Evolutionary conservation across 495 filamentous ascomycete species (phyloP).

Genomic region (Elaphomyces granulatus): DNA sequence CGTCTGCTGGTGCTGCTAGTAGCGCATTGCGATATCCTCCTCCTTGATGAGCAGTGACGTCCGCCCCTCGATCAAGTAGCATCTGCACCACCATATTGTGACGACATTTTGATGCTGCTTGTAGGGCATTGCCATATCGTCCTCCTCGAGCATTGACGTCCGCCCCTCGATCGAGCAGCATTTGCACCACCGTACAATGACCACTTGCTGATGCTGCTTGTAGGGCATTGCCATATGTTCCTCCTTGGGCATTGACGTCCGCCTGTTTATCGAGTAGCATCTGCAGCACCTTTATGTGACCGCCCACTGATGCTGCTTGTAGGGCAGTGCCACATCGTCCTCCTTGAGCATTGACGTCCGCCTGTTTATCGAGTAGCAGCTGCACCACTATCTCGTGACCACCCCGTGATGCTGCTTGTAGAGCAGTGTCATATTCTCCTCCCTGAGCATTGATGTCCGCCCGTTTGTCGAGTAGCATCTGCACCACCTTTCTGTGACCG

Average conservation of each 20-base stretch:
- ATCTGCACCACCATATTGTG: background rate
- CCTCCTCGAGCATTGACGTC: slow-evolving; percentile 2
- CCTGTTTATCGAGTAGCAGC: slow-evolving; percentile 3
- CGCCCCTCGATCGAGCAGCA: slow-evolving; percentile 4
- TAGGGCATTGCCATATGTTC: slow-evolving; percentile 6
- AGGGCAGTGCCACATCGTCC: slow-evolving; percentile 5
- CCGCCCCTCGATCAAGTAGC: background rate
- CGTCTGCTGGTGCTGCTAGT: slow-evolving; percentile 28
- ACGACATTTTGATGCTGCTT: background rate
- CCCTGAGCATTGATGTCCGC: slow-evolving; percentile 3
- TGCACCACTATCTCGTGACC: slow-evolving; percentile 3
- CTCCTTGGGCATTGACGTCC: slow-evolving; percentile 1
- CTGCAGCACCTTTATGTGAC: slow-evolving; percentile 3
- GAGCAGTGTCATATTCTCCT: slow-evolving; percentile 5
- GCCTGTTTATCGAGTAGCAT: slow-evolving; percentile 5
- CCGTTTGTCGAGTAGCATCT: slow-evolving; percentile 4
- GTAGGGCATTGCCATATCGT: background rate
- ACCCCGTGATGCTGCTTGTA: slow-evolving; percentile 1
- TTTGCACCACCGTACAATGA: slow-evolving; percentile 3
- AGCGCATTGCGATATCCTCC: slow-evolving; percentile 2
- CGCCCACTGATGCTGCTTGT: background rate
- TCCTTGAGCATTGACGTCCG: slow-evolving; percentile 7
- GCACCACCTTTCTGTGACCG: slow-evolving; percentile 3
- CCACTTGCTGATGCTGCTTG: slow-evolving; percentile 1
- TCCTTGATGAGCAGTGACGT: slow-evolving; percentile 10